Base-by-base conservation (phyloP, 306 rosid species). In the Dryas octopetala region DNA sequence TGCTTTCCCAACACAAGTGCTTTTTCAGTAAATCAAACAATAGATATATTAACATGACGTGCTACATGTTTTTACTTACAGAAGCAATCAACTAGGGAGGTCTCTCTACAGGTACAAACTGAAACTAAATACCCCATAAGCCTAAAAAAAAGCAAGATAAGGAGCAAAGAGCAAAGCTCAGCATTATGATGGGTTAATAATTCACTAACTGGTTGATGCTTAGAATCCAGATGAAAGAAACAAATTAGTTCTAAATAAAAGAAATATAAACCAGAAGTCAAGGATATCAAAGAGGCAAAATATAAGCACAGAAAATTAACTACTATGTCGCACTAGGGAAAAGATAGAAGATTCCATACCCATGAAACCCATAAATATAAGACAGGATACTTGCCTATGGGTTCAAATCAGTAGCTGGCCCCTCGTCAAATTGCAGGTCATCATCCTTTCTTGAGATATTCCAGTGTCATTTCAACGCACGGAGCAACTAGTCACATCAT, bases 361-460 rank as follows among this genome's bases (percentile, higher is more conserved):
- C 70, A 87, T 78, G 51, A 70, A 83, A 71, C 81, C 16, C 76
- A 76, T 71, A 58, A 74, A 83, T 71, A 81, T 76, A 54, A 69
- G 86, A 85, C 75, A 78, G 85, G 79, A 83, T 84, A 87, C 96
- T 90, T 92, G 92, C 96, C 94, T 84, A 84, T 80, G 72, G 81
- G 76, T 75, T 76, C 86, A 73, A 79, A 83, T 75, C 76, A 62
- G 86, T 83, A 79, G 86, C 82, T 62, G 74, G 70, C 85, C 80
- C 83, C 81, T 80, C 68, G 73, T 78, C 76, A 53, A 28, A 71
- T 69, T 3, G 83, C 82, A 62, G 44, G 77, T 78, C 69, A 47
- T 81, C 76, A 55, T 77, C 76, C 76, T 78, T 80, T 80, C 89
- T 77, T 74, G 78, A 59, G 87, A 71, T 61, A 83, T 71, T 74